These are phyloP conservation scores for Colletotrichum magnum DNA, from an alignment of 2,329 filamentous ascomycete species.

Conservation along the genomic window DNA sequence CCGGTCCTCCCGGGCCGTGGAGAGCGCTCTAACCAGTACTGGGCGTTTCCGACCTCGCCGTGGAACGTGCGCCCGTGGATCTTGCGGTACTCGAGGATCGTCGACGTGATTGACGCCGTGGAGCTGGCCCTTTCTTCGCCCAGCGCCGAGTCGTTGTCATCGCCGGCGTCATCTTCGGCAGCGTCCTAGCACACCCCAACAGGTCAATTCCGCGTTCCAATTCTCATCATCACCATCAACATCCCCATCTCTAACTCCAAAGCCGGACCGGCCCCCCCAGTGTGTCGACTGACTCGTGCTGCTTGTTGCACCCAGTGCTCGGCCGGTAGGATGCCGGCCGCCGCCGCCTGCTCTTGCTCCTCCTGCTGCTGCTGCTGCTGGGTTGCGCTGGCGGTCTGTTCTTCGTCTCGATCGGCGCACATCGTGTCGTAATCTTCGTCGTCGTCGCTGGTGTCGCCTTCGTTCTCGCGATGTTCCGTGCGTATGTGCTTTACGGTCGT, in stretches of 20 bases:
- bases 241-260: background rate
- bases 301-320: conserved; percentile 38
- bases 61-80: conserved; percentile 51
- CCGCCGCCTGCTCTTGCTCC: background rate
- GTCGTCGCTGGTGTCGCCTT: background rate
- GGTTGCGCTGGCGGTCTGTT: background rate
- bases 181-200: conserved; percentile 16
- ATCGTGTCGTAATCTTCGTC: background rate
- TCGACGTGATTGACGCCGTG: conserved; percentile 49
- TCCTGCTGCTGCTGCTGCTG: background rate
- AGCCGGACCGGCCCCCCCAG: background rate
- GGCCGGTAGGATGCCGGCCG: conserved; percentile 32
- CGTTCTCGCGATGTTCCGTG: background rate
- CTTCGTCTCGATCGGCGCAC: conserved; percentile 21
- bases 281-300: conserved; percentile 31
- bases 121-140: conserved; percentile 41
- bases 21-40: conserved; percentile 45
- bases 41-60: conserved; percentile 45
- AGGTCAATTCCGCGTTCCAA: conserved; percentile 6
- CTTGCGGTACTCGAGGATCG: conserved; percentile 49
- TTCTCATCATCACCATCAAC: no score
- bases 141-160: conserved; percentile 38
- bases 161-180: conserved; percentile 22
- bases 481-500: background rate
- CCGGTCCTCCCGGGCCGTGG: background rate